Evolutionary conservation across 2,329 filamentous ascomycete species (phyloP).

Genomic region (Aspergillus amoenus): DNA sequence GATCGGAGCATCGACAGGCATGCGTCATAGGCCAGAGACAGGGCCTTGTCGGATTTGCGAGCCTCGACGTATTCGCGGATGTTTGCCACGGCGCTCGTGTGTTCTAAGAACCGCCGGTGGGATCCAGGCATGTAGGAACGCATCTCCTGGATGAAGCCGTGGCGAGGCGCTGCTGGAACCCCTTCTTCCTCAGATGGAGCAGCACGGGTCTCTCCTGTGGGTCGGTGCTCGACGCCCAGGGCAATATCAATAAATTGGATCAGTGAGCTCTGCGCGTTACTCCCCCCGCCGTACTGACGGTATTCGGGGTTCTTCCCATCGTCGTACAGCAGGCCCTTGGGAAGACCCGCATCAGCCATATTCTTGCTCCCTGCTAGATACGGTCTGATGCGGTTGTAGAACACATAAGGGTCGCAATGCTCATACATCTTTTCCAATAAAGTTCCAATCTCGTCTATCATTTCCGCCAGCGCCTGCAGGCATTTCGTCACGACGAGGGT

Average conservation of each 20-base stretch:
- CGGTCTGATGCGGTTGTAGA: conserved; percentile 94
- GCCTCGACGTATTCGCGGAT: conserved; percentile 77
- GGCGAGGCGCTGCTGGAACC: conserved; percentile 54
- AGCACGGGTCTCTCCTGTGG: conserved; percentile 69
- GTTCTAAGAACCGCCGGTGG: conserved; percentile 83
- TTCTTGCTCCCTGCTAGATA: conserved; percentile 97
- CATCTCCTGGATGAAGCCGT: conserved; percentile 98
- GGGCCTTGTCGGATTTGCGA: conserved; percentile 59
- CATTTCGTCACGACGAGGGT: conserved; percentile 70
- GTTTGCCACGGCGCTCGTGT: conserved; percentile 77
- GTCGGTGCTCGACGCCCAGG: conserved; percentile 83
- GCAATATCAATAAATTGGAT: conserved; percentile 97
- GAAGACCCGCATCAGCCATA: conserved; percentile 90
- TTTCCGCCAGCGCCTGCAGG: conserved; percentile 80
- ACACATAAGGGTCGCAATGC: conserved; percentile 88
- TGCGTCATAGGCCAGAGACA: conserved; percentile 84
- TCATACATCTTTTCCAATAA: conserved; percentile 90
- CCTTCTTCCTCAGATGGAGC: conserved; percentile 43
- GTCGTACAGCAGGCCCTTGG: conserved; percentile 84
- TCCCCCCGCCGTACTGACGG: conserved; percentile 86
- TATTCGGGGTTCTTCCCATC: conserved; percentile 68
- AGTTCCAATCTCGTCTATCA: conserved; percentile 76
- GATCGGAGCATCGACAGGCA: conserved; percentile 76
- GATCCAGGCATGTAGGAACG: conserved; percentile 93
- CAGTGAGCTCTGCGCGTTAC: conserved; percentile 93